These are phyloP conservation scores for Sherardia arvensis DNA, from an alignment of 257 asterid species.

Conservation along the genomic window DNA sequence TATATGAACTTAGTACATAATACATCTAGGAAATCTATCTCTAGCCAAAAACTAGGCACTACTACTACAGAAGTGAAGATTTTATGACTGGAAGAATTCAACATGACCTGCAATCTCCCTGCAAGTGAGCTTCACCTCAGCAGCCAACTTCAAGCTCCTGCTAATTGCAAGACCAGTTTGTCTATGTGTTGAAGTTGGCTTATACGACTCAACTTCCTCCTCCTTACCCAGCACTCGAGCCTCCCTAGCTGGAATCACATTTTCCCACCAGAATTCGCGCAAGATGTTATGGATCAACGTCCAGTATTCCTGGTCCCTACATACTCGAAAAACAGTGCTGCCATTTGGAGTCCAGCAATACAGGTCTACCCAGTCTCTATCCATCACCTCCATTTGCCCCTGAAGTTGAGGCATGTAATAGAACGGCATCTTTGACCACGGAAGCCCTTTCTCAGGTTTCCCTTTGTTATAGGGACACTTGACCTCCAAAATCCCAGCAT, in stretches of 20 bases:
- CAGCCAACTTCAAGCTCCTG: conserved; percentile 68
- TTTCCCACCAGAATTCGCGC: conserved; percentile 95
- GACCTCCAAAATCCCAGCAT: conserved; percentile 85
- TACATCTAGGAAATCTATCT: background rate
- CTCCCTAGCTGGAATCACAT: conserved; percentile 82
- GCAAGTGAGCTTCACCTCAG: conserved; percentile 65
- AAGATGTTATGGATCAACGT: conserved; percentile 9
- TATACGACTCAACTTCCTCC: conserved; percentile 55
- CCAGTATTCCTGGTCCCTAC: background rate
- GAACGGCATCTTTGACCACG: conserved; percentile 72
- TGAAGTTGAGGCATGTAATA: conserved; percentile 98
- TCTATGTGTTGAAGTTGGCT: conserved; percentile 60
- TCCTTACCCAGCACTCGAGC: conserved; percentile 48
- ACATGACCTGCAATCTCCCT: conserved; percentile 82
- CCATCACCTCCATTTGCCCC: conserved; percentile 97
- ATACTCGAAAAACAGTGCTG: background rate
- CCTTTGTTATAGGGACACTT: conserved; percentile 95
- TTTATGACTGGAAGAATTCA: conserved; percentile 35
- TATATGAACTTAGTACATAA: background rate
- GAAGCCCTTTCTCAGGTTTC: conserved; percentile 68
- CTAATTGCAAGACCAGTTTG: conserved; percentile 58
- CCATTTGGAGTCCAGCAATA: background rate
- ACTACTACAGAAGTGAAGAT: background rate
- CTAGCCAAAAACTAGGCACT: background rate
- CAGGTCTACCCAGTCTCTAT: background rate